Percentiles rank a stretch among this genome's conserved stretches.
These are phyloP conservation scores for Collybia sordida DNA, from an alignment of 768 basidiomycete genomes.

Conservation along the genomic window DNA sequence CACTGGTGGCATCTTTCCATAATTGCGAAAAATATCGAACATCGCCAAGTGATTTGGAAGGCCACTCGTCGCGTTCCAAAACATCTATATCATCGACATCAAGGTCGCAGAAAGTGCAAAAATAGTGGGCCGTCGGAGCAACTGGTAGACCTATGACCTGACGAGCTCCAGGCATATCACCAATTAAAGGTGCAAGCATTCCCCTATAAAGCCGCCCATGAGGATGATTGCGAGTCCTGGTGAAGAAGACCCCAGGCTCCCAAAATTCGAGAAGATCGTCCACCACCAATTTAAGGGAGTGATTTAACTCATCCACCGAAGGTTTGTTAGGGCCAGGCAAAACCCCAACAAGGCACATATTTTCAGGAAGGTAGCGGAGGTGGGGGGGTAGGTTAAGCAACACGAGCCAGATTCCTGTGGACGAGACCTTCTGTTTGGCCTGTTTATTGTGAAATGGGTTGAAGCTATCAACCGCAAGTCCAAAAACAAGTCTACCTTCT, in stretches of 20 bases:
- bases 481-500: constrained; percentile 19
- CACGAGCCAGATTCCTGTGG: constrained; percentile 11
- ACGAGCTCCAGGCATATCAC: constrained; percentile 26
- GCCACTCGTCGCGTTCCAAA: constrained; percentile 14
- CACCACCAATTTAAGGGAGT: constrained; percentile 28
- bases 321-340: constrained; percentile 35
- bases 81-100: constrained; percentile 15
- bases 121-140: constrained; percentile 10
- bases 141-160: neutral
- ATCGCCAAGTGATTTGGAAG: too few relatives aligned
- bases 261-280: constrained; percentile 28
- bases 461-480: constrained; percentile 24
- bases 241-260: constrained; percentile 19
- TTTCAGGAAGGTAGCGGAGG: constrained; percentile 20
- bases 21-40: constrained; percentile 7
- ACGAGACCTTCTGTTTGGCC: constrained; percentile 15
- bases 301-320: constrained; percentile 24
- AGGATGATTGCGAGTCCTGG: constrained; percentile 10
- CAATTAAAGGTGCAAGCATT: constrained; percentile 25
- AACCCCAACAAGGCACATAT: constrained; percentile 30
- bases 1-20: neutral
- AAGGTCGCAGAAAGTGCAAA: constrained; percentile 15
- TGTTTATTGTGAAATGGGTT: constrained; percentile 23
- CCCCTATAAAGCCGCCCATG: constrained; percentile 19
- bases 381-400: constrained; percentile 28